These are phyloP conservation scores for Geotrichum reessii DNA, from an alignment of 1,139 yeast species.

Conservation along the genomic window DNA sequence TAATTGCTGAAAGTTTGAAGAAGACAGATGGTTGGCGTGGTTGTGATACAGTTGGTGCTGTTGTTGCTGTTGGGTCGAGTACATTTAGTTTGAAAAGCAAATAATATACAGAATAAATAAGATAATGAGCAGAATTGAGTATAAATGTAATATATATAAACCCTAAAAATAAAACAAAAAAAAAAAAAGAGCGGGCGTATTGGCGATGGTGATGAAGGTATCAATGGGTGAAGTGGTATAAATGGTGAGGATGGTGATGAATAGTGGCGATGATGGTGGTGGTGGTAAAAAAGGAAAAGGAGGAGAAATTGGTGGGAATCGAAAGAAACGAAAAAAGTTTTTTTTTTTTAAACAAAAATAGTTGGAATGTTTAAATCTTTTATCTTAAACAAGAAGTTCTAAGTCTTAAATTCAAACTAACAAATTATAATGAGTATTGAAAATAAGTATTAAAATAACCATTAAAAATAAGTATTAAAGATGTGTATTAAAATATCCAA, in stretches of 20 bases:
- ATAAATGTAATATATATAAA: not conserved
- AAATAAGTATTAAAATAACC: too few species aligned
- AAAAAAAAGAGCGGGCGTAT: not conserved
- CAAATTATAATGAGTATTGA: too few species aligned
- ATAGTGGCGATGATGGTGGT: not conserved
- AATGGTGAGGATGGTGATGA: not conserved
- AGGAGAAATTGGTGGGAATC: not conserved
- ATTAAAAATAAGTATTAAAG: too few species aligned
- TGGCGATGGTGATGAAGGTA: not conserved
- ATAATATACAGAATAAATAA: not conserved
- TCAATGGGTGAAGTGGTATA: not conserved
- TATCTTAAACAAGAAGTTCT: too few species aligned
- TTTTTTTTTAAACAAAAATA: not conserved
- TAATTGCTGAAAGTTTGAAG: not conserved
- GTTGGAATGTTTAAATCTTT: too few species aligned
- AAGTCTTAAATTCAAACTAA: too few species aligned
- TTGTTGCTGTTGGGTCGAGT: not conserved
- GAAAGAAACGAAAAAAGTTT: not conserved
- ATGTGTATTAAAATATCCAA: too few species aligned
- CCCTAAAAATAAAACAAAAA: too few species aligned
- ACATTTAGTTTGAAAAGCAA: not conserved
- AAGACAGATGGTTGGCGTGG: constrained; percentile 5
- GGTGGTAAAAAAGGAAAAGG: not conserved
- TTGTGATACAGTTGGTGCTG: constrained; percentile 8
- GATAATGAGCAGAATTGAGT: not conserved